Evolutionary conservation across 2,329 filamentous ascomycete species (phyloP).

Genomic region (Colletotrichum cuscutae): DNA sequence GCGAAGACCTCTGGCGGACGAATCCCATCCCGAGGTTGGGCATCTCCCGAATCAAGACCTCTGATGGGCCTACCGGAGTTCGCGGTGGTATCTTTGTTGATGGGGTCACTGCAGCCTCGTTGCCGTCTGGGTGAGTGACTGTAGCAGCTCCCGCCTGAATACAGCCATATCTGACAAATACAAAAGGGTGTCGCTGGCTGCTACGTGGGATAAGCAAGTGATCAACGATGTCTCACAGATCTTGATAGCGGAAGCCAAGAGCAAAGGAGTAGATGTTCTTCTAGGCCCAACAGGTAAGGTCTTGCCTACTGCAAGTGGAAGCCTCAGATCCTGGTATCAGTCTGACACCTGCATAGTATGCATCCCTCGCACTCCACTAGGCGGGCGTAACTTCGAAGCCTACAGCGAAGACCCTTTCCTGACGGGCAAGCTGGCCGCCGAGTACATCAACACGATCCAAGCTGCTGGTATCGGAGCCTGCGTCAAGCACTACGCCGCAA

Average conservation of each 20-base stretch:
- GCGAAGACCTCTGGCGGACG: not conserved
- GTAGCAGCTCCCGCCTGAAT: not conserved
- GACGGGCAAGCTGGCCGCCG: slow-evolving; percentile 67
- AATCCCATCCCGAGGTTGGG: not conserved
- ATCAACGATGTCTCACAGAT: not conserved
- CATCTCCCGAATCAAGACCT: not conserved
- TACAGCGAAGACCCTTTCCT: slow-evolving; percentile 84
- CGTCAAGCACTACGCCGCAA: slow-evolving; percentile 70
- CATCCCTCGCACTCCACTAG: slow-evolving; percentile 59
- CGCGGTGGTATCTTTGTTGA: not conserved
- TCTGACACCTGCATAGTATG: not conserved
- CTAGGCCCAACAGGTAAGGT: not conserved
- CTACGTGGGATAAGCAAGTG: not conserved
- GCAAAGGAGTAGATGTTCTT: not conserved
- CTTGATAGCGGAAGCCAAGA: not conserved
- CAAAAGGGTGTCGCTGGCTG: not conserved
- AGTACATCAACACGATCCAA: slow-evolving; percentile 69
- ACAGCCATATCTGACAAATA: not conserved
- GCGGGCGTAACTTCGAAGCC: slow-evolving; percentile 85
- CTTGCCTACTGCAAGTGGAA: not conserved
- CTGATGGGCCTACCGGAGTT: not conserved
- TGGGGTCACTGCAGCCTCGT: not conserved
- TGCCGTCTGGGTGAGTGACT: not conserved
- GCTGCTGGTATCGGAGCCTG: slow-evolving; percentile 53
- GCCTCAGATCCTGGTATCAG: not conserved